Percentiles rank a stretch among this genome's conserved stretches.
Conservation (phyloP, 768 basidiomycete species). For the Chalciporus pseudorubinellus region DNA sequence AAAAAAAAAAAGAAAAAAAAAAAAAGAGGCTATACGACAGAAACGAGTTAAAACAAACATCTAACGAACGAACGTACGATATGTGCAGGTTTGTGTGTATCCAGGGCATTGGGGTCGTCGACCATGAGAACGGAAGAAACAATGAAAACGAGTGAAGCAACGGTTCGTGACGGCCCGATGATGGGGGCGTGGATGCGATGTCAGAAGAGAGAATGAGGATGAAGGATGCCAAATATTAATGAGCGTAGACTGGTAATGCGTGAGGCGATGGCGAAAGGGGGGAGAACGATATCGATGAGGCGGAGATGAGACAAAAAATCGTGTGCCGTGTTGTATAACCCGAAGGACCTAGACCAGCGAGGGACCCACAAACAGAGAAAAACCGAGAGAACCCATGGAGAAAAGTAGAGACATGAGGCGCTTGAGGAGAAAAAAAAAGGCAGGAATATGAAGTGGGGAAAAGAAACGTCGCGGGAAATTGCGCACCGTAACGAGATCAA, state of each 20-base stretch:
- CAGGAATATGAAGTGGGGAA: not conserved
- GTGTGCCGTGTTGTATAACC: conserved; percentile 7
- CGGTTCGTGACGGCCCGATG: too few species aligned
- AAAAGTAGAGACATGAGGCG: too few species aligned
- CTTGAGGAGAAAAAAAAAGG: not conserved
- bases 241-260: conserved; percentile 16
- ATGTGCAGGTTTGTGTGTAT: too few species aligned
- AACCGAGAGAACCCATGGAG: not conserved
- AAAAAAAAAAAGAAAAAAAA: too few species aligned
- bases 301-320: conserved; percentile 7
- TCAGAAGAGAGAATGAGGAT: not conserved
- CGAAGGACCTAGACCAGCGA: conserved; percentile 17
- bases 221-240: conserved; percentile 15
- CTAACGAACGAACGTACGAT: too few species aligned
- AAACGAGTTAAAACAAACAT: too few species aligned
- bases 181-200: too few species aligned
- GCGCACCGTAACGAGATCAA: not conserved
- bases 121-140: too few species aligned
- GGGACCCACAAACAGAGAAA: conserved; percentile 9
- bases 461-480: not conserved
- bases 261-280: not conserved
- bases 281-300: conserved; percentile 5
- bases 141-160: too few species aligned
- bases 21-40: too few species aligned
- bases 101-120: too few species aligned